A percentile compares a stretch with the other conserved stretches of the same genome.
These are phyloP conservation scores for Sisymbrium altissimum DNA, from an alignment of 345 rosid genomes.

Conservation along the genomic window DNA sequence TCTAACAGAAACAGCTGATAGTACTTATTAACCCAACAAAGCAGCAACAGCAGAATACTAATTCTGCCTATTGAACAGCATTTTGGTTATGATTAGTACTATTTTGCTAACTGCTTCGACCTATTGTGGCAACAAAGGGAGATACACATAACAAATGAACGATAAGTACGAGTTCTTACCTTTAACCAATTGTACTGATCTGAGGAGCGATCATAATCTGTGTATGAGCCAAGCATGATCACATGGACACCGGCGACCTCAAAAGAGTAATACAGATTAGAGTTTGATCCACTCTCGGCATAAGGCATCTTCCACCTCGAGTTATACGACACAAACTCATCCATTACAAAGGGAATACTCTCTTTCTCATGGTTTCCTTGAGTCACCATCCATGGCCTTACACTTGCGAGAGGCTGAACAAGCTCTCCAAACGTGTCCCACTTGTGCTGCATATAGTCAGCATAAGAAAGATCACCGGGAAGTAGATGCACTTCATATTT, in stretches of 20 bases:
- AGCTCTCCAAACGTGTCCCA: constrained; percentile 95
- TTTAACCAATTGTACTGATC: constrained; percentile 83
- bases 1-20: neutral
- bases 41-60: neutral
- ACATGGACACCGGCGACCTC: constrained; percentile 82
- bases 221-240: constrained; percentile 85
- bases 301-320: constrained; percentile 96
- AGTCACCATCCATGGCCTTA: constrained; percentile 98
- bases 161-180: constrained; percentile 36
- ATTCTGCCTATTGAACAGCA: neutral
- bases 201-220: constrained; percentile 61
- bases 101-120: neutral
- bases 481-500: constrained; percentile 75
- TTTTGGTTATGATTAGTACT: neutral
- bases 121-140: neutral
- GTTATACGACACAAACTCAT: constrained; percentile 73
- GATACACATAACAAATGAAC: neutral
- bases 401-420: constrained; percentile 90
- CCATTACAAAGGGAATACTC: constrained; percentile 57
- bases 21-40: neutral
- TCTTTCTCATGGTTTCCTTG: constrained; percentile 93
- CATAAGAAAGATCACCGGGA: constrained; percentile 96
- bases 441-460: constrained; percentile 72
- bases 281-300: constrained; percentile 81
- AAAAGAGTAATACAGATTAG: constrained; percentile 92